Percentiles rank a stretch among this genome's conserved stretches.
These are phyloP conservation scores for Mycothermus thermophilus DNA, from an alignment of 495 filamentous ascomycete species.

Conservation along the genomic window DNA sequence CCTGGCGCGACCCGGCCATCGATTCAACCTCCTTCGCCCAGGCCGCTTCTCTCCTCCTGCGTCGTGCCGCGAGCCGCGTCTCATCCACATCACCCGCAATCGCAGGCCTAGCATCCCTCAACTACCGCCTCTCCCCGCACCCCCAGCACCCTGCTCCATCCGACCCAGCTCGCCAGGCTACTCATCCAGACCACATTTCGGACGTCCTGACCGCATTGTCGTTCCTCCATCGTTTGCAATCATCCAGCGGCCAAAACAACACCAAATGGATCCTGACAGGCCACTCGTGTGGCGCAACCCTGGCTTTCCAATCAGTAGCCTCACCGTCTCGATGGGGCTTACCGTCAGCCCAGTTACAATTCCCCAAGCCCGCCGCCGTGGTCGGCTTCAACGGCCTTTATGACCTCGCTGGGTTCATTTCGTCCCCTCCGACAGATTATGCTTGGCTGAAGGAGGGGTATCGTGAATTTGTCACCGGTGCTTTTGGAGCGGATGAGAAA, in stretches of 20 bases:
- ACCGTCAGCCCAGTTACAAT: not conserved
- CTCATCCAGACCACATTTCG: conserved; percentile 59
- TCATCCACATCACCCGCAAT: conserved; percentile 16
- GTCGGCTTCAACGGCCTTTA: conserved; percentile 50
- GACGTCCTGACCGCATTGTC: conserved; percentile 52
- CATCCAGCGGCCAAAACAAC: not conserved
- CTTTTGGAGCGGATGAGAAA: conserved; percentile 45
- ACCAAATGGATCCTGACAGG: conserved; percentile 46
- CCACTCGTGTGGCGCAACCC: conserved; percentile 61
- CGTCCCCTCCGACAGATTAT: conserved; percentile 11
- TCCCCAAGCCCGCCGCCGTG: conserved; percentile 14
- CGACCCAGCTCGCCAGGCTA: conserved; percentile 25
- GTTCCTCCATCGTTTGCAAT: conserved; percentile 39
- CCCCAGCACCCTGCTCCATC: conserved; percentile 31
- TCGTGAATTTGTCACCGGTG: conserved; percentile 42
- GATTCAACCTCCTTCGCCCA: conserved; percentile 29
- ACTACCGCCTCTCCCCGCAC: conserved; percentile 70
- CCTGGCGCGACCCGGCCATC: conserved; percentile 65
- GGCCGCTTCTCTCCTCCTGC: conserved; percentile 8
- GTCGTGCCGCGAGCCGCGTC: no score
- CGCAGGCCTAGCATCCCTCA: conserved; percentile 54
- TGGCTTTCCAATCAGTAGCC: conserved; percentile 59
- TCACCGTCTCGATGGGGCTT: conserved; percentile 14
- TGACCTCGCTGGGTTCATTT: conserved; percentile 40
- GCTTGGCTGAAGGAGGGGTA: conserved; percentile 41